Base-by-base conservation (phyloP, 164 flowering plant species). In the Macadamia tetraphylla region DNA sequence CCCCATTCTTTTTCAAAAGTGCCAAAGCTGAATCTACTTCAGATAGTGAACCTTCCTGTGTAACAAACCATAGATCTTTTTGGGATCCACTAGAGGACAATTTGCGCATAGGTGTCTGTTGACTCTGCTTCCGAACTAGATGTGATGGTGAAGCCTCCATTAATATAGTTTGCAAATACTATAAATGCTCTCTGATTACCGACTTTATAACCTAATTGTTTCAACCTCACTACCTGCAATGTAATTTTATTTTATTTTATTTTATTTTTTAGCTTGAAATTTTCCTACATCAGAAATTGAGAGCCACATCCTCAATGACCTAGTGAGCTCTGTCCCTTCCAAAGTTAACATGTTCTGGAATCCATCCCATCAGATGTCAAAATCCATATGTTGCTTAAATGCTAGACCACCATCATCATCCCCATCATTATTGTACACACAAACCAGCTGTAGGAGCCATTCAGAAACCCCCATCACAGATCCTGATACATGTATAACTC, bases 1-100 rank as follows among this genome's bases (percentile, higher is more conserved):
- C 97, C 8, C 97, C 89, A 80, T 76, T 90, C 79, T 91, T 95
- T 84, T 95, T 92, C 73, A 91, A 63, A 53, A 77, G 66, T 7
- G 76, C 71, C 80, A 95, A 78, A 67, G 92, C 87, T 14, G 79
- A 75, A 64, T 95, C 99, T 23, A 92, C 82, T 76, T 92, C 96
- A 66, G 82, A 75, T 73, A 89, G 73, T 3, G 96, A 85, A 7
- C 98, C 97, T 70, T 89, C 90, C 35, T 81, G 79, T 11, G 80
- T 83, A 74, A 78, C 82, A 76, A 74, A 70, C 88, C 94, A 92
- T 58, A 92, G 59, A 83, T 92, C 98, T 72, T 81, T 92, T 40
- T 79, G 81, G 43, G 75, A 18, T 11, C 81, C 80, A 64, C 65
- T 57, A 7, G 72, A 49, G 52, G 66, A 67, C 65, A 12, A 46